Percentiles rank a stretch among this genome's conserved stretches.
These are phyloP conservation scores for Pseudogymnoascus sp. DNA, from an alignment of 2,329 filamentous ascomycete species.

Conservation along the genomic window DNA sequence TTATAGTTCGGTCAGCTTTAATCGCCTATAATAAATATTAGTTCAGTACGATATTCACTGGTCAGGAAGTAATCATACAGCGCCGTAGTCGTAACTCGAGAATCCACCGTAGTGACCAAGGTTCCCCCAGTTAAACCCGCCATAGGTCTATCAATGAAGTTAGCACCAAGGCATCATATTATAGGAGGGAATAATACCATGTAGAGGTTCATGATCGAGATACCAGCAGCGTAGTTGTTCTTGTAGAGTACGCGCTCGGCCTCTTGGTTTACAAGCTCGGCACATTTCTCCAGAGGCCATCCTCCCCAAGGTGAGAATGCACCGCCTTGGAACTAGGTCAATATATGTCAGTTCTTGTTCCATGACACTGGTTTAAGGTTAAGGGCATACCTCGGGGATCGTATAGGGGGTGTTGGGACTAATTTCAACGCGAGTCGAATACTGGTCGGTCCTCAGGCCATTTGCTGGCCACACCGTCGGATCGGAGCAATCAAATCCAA, in stretches of 20 bases:
- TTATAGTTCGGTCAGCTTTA: conserved; percentile 8
- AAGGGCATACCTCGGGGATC: conserved; percentile 32
- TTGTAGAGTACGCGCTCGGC: conserved; percentile 70
- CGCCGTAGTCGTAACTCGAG: conserved; percentile 46
- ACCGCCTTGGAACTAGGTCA: conserved; percentile 55
- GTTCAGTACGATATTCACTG: background rate
- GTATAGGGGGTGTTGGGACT: conserved; percentile 58
- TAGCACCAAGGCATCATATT: background rate
- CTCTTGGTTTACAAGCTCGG: conserved; percentile 54
- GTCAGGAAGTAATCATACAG: conserved; percentile 22
- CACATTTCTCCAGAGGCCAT: conserved; percentile 41
- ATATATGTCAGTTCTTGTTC: conserved; percentile 30
- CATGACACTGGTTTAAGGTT: background rate
- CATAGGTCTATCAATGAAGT: conserved; percentile 46
- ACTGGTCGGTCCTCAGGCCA: conserved; percentile 38
- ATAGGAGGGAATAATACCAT: conserved; percentile 44
- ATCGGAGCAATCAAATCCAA: conserved; percentile 38
- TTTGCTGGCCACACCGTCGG: conserved; percentile 47
- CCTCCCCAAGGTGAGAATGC: conserved; percentile 70
- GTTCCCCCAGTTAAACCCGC: conserved; percentile 77
- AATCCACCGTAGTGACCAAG: conserved; percentile 57
- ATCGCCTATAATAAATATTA: conserved; percentile 10
- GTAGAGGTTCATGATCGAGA: conserved; percentile 61
- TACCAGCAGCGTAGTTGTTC: conserved; percentile 55
- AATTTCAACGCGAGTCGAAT: conserved; percentile 44